Conservation (phyloP, 2,329 filamentous ascomycete species). For the Leptographium radiaticola region DNA sequence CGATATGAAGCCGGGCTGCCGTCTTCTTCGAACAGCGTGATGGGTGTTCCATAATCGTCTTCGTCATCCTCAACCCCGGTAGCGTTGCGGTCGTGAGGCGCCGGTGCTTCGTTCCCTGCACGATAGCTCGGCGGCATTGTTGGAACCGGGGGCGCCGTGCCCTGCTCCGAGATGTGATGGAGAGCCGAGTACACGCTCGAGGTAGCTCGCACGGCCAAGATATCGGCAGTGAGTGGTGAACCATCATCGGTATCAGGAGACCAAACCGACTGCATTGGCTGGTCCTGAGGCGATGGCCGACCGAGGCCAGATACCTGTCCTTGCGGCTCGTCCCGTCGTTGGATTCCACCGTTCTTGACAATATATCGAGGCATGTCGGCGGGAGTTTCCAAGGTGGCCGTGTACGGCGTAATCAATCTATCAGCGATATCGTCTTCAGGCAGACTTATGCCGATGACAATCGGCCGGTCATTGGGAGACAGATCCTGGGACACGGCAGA, state of each 20-base stretch:
- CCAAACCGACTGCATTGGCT: constrained; percentile 37
- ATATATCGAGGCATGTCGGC: constrained; percentile 18
- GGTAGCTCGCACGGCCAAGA: constrained; percentile 21
- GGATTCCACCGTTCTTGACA: constrained; percentile 6
- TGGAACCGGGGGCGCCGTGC: constrained; percentile 45
- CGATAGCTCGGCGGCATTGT: constrained; percentile 34
- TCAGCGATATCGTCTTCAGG: constrained; percentile 36
- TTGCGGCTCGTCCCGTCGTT: constrained; percentile 5
- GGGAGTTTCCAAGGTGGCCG: constrained; percentile 27
- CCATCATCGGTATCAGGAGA: constrained; percentile 48
- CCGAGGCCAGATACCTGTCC: background rate
- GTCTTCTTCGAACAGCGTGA: constrained; percentile 61
- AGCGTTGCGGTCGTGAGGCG: background rate
- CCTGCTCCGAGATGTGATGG: constrained; percentile 21
- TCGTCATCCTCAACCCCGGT: constrained; percentile 31
- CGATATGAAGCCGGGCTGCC: constrained; percentile 27
- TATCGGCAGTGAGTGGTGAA: constrained; percentile 22
- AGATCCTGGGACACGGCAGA: constrained; percentile 29
- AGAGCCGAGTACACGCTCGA: constrained; percentile 52
- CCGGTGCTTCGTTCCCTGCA: constrained; percentile 14
- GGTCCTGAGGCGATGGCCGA: background rate
- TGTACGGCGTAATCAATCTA: constrained; percentile 39
- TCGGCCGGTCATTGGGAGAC: constrained; percentile 57
- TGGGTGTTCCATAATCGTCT: constrained; percentile 38
- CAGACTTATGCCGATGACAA: constrained; percentile 58